Evolutionary conservation across 176 grass and related monocot species (phyloP), one percentile per base, ranked within the genome.

Genomic region (Aegilops tauschii): DNA sequence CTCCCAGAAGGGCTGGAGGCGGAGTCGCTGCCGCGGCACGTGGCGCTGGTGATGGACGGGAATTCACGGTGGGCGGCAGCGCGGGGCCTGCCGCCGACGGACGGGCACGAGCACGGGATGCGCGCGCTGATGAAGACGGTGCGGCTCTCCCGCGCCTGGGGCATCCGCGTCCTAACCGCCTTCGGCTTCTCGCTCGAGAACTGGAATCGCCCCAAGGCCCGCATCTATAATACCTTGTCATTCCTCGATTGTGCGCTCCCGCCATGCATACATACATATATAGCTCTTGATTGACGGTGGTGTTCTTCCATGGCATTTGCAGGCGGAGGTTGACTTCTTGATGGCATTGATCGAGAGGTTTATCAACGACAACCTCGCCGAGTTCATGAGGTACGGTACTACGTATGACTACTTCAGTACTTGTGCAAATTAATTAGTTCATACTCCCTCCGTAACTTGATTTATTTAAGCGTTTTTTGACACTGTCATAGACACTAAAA

Each of bases 31-130:
- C 94, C 91, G 37, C 84, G 69, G 20, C 89, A 96, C 73, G 94
- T 96, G 87, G 94, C 94, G 20, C 58, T 96, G 40, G 88, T 96
- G 82, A 91, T 96, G 89, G 94, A 96, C 85, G 94, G 94, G 30
- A 88, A 93, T 54, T 88, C 89, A 5, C 82, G 91, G 82, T 92
- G 89, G 91, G 94, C 94, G 20, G 74, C 76, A 7, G 82, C 86
- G 3, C 66, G 94, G 4, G 84, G 85, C 25, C 78, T 91, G 84
- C 84, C 89, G 36, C 12, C 76, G 29, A 52, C 82, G 68, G 78
- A 61, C 16, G 87, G 94, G 59, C 91, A 96, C 69, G 82, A 87
- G 73, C 89, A 84, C n/a, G 84, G 91, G 12, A 83, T 86, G 54
- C 86, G 68, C 65, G 59, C 82, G 47, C 81, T 96, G 56, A 65